Base-by-base conservation (phyloP, 2,329 filamentous ascomycete genomes). In the Sporothrix sp. region DNA sequence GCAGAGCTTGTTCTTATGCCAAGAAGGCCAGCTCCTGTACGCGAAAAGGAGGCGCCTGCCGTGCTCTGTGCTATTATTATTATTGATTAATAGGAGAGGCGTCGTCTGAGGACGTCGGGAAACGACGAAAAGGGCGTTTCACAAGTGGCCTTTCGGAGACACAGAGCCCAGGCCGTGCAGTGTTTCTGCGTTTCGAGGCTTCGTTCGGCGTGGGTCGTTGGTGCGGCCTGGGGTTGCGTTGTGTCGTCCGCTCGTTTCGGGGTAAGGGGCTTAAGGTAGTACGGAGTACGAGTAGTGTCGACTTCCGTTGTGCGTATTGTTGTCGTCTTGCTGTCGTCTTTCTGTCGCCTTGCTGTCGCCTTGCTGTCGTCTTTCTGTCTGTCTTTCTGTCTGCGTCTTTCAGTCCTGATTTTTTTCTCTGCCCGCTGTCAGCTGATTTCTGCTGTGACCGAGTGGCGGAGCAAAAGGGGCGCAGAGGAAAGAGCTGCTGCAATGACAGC, bases 81-180 rank as follows among this genome's bases (percentile, higher is more conserved):
- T 44, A 32, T 18, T 20, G 7, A 44, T 25, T 33, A 45, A 25
- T 36, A 28, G 30, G 14, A 16, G 44, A 28, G 32, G 43, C 11
- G 33, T 37, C 20, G 43, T 32, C 18, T 9, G 46, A 8, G 32
- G 38, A 20, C 30, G 28, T 27, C 38, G 38, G 48, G 30, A 27
- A 49, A 40, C 39, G 38, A 44, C 39, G 39, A 44, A 23, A 44
- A 44, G 36, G 27, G 36, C 33, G 51, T 52, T 52, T 52, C 51
- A 52, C 46, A 39, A 52, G 27, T 27, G 39, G 27, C 40, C 25
- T 28, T 49, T 20, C 38, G 45, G 33, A 39, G 35, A 47, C 39
- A 39, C 45, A 42, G 28, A 33, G 43, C 44, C 36, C 32, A 43
- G 45, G n/a, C 25, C 32, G 38, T 14, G 27, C 20, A 27, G 47